Evolutionary conservation across 768 basidiomycete genomes (phyloP).

Genomic region (Tricholoma furcatifolium): DNA sequence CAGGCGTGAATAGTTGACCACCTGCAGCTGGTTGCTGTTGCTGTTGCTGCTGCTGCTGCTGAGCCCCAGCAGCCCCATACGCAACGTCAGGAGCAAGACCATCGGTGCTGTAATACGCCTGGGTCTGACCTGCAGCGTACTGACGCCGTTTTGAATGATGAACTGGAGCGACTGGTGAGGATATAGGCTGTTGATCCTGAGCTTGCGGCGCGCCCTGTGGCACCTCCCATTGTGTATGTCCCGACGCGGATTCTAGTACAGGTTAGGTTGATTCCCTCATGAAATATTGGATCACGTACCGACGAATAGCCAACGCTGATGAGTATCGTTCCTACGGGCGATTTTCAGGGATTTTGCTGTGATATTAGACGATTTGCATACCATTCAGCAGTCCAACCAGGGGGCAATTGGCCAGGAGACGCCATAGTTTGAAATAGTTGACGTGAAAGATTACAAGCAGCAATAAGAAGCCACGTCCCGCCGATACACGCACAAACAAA

Average conservation of each 20-base stretch:
- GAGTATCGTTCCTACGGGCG: slow-evolving; percentile 64
- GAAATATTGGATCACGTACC: slow-evolving; percentile 48
- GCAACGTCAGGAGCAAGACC: slow-evolving; percentile 40
- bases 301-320: slow-evolving; percentile 86
- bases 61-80: slow-evolving; percentile 32
- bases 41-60: slow-evolving; percentile 32
- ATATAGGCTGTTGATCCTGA: slow-evolving; percentile 38
- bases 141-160: slow-evolving; percentile 74
- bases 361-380: slow-evolving; percentile 29
- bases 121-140: slow-evolving; percentile 93
- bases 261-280: slow-evolving; percentile 18
- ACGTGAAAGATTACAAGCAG: slow-evolving; percentile 13
- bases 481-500: slow-evolving; percentile 23
- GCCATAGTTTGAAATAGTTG: slow-evolving; percentile 38
- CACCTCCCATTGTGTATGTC: slow-evolving; percentile 86
- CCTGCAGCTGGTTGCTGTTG: slow-evolving; percentile 36
- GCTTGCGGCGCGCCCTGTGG: slow-evolving; percentile 28
- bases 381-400: slow-evolving; percentile 95
- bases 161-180: slow-evolving; percentile 43
- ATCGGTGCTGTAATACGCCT: slow-evolving; percentile 73
- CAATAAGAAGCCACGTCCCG: slow-evolving; percentile 28
- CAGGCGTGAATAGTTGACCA: slow-evolving; percentile 83
- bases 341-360: slow-evolving; percentile 17
- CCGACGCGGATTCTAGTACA: slow-evolving; percentile 73
- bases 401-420: slow-evolving; percentile 68